Evolutionary conservation across 2,329 filamentous ascomycete genomes (phyloP), one percentile per base, ranked within the genome.

Genomic region (Colletotrichum echinochloae): DNA sequence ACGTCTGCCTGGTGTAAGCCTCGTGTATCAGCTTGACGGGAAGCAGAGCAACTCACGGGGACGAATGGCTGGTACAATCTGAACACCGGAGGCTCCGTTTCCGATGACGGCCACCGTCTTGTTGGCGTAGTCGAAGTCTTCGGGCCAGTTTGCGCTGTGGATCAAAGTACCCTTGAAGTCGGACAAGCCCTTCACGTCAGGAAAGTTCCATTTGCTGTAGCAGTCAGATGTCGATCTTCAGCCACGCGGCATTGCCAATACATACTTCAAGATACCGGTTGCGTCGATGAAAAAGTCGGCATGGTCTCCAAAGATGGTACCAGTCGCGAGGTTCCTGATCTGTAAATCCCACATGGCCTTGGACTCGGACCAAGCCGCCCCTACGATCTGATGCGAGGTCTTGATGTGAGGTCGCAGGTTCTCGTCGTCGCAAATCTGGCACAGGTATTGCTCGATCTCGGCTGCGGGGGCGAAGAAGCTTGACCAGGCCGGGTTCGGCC

Each of bases 401-500:
- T 81, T 85, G 75, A 87, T 85, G 18, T 74, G 76, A 46, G 80
- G 80, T 60, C 74, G 75, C 78, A 88, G 83, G 44, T 79, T 74
- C 72, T 86, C 84, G 23, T 87, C 85, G n/a, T 84, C 80, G 68
- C 82, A 85, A 39, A 87, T 78, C 7, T 75, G 74, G 61, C 82
- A 78, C 33, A 90, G 81, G 70, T 91, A 91, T 3, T 79, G 78
- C 49, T 84, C 81, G 51, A 91, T 90, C 75, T 91, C 89, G 0
- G 79, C 79, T 0, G 85, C 85, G 0, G 83, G 79, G 0, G 87
- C 82, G 74, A 87, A 90, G 75, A 90, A 88, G 65, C 85, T 84
- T 23, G 84, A 83, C 89, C 89, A 91, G 48, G 84, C 82, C 8
- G 84, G 84, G 75, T 90, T 91, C 2, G 85, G 86, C 65, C 85